A percentile compares a stretch with the other conserved stretches of the same genome.
Conservation (phyloP, 768 basidiomycete species). For the Trichaptum fuscoviolaceum region DNA sequence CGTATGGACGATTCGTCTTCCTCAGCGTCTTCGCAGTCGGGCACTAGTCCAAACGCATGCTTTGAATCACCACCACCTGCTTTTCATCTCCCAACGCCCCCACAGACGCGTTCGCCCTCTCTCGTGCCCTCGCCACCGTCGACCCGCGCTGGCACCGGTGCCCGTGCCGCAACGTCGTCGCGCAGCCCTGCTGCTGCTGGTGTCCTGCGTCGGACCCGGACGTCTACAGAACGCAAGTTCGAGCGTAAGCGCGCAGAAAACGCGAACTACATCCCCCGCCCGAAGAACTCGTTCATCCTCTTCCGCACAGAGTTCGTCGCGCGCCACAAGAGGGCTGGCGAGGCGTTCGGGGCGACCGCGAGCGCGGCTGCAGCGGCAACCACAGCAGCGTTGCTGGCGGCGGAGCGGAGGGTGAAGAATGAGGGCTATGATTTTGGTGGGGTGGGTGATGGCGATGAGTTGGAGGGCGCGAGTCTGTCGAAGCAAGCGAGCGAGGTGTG, state of each 20-base stretch:
- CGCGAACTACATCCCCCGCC: slow-evolving; percentile 59
- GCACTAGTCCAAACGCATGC: not conserved
- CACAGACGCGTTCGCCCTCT: not conserved
- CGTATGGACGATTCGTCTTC: not conserved
- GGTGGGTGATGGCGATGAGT: not conserved
- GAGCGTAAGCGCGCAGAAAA: slow-evolving; percentile 38
- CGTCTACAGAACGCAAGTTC: slow-evolving; percentile 28
- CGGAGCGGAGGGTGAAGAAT: not conserved
- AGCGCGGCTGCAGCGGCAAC: not conserved
- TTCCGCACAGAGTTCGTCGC: slow-evolving; percentile 45
- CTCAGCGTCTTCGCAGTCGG: not conserved
- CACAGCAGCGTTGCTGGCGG: not conserved
- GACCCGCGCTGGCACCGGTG: not conserved
- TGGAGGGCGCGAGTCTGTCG: slow-evolving; percentile 42
- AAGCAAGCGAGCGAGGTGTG: slow-evolving; percentile 75
- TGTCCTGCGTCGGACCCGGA: not conserved
- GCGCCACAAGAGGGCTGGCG: slow-evolving; percentile 29
- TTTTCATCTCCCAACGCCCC: not conserved
- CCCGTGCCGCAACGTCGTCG: not conserved
- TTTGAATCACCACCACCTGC: not conserved
- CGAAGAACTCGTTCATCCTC: slow-evolving; percentile 67
- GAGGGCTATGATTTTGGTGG: not conserved
- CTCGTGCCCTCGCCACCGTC: not conserved
- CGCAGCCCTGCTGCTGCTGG: not conserved
- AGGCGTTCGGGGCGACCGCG: not conserved